Percentiles rank a stretch among this genome's conserved stretches.
These are phyloP conservation scores for Yamadazyma diddensiae DNA, from an alignment of 1,139 yeast species.

Conservation along the genomic window DNA sequence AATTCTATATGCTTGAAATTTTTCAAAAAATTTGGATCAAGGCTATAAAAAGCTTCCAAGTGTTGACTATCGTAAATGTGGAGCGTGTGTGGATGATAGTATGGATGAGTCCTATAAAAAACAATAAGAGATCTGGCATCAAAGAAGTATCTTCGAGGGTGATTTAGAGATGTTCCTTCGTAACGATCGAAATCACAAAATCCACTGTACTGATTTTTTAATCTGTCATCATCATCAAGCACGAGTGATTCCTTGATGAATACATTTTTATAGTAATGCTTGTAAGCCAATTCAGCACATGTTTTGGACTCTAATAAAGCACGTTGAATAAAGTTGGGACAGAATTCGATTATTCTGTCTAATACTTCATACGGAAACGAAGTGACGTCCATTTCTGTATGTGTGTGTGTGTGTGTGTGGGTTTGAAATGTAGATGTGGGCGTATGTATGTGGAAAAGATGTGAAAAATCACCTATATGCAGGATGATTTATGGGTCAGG, in stretches of 20 bases:
- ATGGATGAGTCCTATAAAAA: conserved; percentile 4
- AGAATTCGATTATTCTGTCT: conserved; percentile 1
- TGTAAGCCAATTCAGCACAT: conserved; percentile 2
- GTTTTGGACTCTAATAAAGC: conserved; percentile 2
- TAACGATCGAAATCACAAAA: background rate
- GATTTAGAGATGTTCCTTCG: background rate
- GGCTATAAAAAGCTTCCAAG: background rate
- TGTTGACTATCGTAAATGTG: background rate
- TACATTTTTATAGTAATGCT: conserved; percentile 3
- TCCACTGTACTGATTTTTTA: background rate
- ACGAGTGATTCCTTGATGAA: background rate
- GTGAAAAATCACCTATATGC: too few species aligned
- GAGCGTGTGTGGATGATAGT: conserved; percentile 4
- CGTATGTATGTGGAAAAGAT: too few species aligned
- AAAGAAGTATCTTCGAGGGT: background rate
- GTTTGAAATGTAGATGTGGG: too few species aligned
- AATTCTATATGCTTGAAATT: background rate
- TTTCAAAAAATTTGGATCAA: conserved; percentile 1
- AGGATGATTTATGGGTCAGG: too few species aligned
- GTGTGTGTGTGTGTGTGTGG: too few species aligned
- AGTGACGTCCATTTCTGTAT: background rate
- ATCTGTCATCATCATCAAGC: background rate
- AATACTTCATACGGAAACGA: conserved; percentile 2
- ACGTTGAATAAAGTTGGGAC: conserved; percentile 2
- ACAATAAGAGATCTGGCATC: conserved; percentile 1